Base-by-base conservation (phyloP, 164 flowering plant species). In the Liquidambar formosana region DNA sequence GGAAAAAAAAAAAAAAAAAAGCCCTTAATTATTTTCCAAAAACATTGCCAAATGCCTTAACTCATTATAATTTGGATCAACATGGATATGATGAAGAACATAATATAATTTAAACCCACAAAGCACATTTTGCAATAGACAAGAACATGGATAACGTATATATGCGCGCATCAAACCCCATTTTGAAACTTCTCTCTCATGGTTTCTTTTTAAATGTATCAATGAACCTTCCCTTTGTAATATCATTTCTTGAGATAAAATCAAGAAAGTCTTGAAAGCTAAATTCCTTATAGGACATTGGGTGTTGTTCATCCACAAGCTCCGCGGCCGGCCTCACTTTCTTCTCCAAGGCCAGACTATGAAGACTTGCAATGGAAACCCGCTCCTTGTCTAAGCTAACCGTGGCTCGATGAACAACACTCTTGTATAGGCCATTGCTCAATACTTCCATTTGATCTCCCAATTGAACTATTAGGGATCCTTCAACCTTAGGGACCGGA, bases 391-490 rank as follows among this genome's bases (percentile, higher is more conserved):
- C 75, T 8, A 63, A 22, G 52, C 61, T 78, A 8, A 83, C 61
- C 0, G 69, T 74, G 18, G 72, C 82, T 12, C 77, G 65, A 33
- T 83, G 86, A 33, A 78, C 49, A 16, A 74, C 71, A 62, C 80
- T 73, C 46, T 78, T 80, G 72, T 83, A 80, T 10, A 15, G 15
- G 0, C 83, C 86, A 63, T 78, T 80, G 75, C 73, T 79, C 65
- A 84, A 43, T 10, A 84, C 78, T 57, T 84, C 80, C 67, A 82
- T 60, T 45, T 82, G 85, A 72, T 84, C 84, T 49, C 85, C 88
- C 16, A 84, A 6, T 48, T 74, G 77, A 6, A 82, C 81, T 1
- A 76, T 27, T 5, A 84, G 52, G 0, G 72, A 79, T 5, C 68
- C 81, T 57, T 78, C 68, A n/a, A 65, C 19, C 1, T 52, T 16